Evolutionary conservation across 192 early-diverging fungal genomes (phyloP).

Genomic region (Umbelopsis vinacea): DNA sequence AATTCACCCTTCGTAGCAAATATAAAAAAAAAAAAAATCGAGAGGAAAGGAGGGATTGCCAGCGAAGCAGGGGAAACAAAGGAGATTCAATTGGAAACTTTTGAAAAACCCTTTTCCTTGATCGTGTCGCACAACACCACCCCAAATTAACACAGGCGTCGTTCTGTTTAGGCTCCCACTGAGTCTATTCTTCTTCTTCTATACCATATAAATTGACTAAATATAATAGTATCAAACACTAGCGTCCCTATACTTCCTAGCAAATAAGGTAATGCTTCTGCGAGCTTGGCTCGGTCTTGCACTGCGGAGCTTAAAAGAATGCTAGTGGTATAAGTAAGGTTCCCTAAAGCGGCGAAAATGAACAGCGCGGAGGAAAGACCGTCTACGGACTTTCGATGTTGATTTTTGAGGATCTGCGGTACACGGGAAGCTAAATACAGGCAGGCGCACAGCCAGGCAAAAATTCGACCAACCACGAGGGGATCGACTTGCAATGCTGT

Average conservation of each 20-base stretch:
- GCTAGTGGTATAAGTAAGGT: slow-evolving; percentile 63
- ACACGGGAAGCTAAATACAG: slow-evolving; percentile 74
- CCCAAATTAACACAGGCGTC: background rate
- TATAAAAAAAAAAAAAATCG: background rate
- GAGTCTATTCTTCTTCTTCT: slow-evolving; percentile 6
- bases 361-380: slow-evolving; percentile 80
- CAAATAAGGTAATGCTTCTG: slow-evolving; percentile 57
- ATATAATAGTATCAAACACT: slow-evolving; percentile 71
- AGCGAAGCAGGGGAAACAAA: slow-evolving; percentile 16
- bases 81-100: slow-evolving; percentile 15
- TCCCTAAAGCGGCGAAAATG: slow-evolving; percentile 71
- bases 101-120: background rate
- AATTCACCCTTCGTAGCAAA: background rate
- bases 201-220: slow-evolving; percentile 51
- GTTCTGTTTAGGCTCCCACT: background rate
- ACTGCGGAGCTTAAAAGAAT: slow-evolving; percentile 43
- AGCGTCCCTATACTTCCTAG: slow-evolving; percentile 74
- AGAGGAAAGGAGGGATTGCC: background rate
- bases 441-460: slow-evolving; percentile 69
- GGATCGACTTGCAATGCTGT: background rate
- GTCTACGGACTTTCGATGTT: slow-evolving; percentile 59
- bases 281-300: background rate
- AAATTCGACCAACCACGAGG: slow-evolving; percentile 52
- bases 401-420: slow-evolving; percentile 77
- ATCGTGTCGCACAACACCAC: background rate